phyloP scores from a whole-genome alignment of 371 early-diverging fungal species.

The Rhizopus arrhizus region DNA sequence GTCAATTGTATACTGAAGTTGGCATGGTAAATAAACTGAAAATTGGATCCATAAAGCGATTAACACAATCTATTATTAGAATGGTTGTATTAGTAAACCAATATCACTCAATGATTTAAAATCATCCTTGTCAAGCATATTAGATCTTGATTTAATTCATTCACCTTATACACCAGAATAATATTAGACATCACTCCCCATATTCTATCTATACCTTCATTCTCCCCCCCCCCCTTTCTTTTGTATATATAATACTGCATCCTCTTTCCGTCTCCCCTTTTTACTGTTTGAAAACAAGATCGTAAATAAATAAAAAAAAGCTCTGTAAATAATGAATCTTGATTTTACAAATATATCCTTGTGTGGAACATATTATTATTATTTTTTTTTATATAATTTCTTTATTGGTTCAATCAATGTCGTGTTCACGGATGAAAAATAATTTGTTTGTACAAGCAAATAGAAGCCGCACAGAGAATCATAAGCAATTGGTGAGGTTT shows the following conservation, averaged over 20 bases:
- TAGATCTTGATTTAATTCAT: slow-evolving; percentile 21
- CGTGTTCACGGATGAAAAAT: too few relatives aligned
- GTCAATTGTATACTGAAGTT: slow-evolving; percentile 29
- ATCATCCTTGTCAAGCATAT: slow-evolving; percentile 32
- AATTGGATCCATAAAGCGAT: background rate
- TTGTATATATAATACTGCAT: background rate
- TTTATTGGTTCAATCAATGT: too few relatives aligned
- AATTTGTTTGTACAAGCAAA: too few relatives aligned
- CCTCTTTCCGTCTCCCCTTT: slow-evolving; percentile 1
- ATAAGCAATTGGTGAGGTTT: too few relatives aligned
- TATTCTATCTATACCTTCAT: too few relatives aligned
- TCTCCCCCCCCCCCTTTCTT: too few relatives aligned
- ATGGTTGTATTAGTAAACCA: slow-evolving; percentile 55
- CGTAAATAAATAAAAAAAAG: too few relatives aligned
- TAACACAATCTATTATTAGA: slow-evolving; percentile 27
- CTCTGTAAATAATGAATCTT: too few relatives aligned
- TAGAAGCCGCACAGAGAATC: too few relatives aligned
- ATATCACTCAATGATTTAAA: slow-evolving; percentile 38
- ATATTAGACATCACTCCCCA: background rate
- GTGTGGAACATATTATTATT: too few relatives aligned
- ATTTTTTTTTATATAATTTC: too few relatives aligned
- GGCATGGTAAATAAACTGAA: slow-evolving; percentile 34
- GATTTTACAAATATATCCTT: too few relatives aligned
- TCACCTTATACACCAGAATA: slow-evolving; percentile 28
- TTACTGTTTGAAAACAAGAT: background rate